phyloP scores from a whole-genome alignment of 2,329 filamentous ascomycete genomes.

The Verticillium zaregamsianum region DNA sequence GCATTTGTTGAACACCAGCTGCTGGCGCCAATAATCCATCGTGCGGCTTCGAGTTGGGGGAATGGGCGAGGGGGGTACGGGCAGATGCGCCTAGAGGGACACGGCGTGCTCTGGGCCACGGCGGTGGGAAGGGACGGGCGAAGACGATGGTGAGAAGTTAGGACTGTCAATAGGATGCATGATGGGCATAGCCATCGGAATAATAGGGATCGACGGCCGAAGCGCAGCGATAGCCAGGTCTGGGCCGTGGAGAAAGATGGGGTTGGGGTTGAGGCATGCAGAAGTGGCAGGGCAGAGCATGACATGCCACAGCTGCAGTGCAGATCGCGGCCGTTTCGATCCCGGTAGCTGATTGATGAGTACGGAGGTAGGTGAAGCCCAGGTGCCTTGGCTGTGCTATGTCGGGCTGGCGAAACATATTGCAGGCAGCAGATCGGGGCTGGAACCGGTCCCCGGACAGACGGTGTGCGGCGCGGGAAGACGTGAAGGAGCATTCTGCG shows the following conservation, averaged over 20 bases:
- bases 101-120: neutral
- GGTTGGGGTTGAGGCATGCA: neutral
- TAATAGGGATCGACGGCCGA: neutral
- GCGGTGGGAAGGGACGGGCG: neutral
- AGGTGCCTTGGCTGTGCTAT: neutral
- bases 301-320: neutral
- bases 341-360: neutral
- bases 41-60: neutral
- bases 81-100: neutral
- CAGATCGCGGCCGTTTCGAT: conserved; percentile 11
- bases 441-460: neutral
- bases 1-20: neutral
- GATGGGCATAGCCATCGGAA: neutral
- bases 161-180: neutral
- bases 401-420: neutral
- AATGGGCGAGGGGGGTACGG: neutral
- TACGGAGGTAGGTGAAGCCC: too few species aligned
- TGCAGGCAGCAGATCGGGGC: neutral
- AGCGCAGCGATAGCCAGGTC: neutral
- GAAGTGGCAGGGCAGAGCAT: neutral
- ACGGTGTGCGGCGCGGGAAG: neutral
- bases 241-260: neutral
- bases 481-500: neutral
- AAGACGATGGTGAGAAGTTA: neutral
- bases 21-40: neutral